phyloP scores from a whole-genome alignment of 257 asterid species.

The Solanum okadae region DNA sequence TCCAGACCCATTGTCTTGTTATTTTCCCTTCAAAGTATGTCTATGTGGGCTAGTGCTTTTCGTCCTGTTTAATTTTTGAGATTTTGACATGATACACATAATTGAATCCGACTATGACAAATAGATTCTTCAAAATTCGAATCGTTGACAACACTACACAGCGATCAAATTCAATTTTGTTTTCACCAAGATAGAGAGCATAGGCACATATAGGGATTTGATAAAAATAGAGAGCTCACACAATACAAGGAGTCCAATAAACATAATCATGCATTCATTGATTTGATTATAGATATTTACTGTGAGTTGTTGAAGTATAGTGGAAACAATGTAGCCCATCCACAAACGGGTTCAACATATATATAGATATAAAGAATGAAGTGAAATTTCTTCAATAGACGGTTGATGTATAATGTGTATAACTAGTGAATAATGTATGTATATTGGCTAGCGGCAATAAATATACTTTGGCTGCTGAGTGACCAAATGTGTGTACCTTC shows the following conservation, averaged over 20 bases:
- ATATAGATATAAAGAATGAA: background rate
- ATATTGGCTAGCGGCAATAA: background rate
- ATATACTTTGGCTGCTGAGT: background rate
- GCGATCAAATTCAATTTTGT: background rate
- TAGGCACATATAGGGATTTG: background rate
- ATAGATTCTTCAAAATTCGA: background rate
- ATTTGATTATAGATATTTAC: no score
- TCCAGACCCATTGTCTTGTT: background rate
- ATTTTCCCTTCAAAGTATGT: background rate
- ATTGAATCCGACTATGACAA: background rate
- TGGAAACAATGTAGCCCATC: background rate
- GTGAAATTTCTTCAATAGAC: background rate
- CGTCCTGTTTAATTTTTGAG: background rate
- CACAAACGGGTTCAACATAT: background rate
- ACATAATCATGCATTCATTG: background rate
- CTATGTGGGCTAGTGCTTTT: background rate
- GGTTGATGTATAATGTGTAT: background rate
- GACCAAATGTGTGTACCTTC: background rate
- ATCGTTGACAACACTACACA: background rate
- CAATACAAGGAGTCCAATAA: background rate
- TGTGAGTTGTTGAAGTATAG: background rate
- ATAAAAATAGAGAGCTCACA: background rate
- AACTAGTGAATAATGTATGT: background rate
- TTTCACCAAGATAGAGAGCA: background rate
- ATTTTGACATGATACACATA: background rate